Conservation (phyloP, 163 green algal species). For the Scenedesmus sp. region DNA sequence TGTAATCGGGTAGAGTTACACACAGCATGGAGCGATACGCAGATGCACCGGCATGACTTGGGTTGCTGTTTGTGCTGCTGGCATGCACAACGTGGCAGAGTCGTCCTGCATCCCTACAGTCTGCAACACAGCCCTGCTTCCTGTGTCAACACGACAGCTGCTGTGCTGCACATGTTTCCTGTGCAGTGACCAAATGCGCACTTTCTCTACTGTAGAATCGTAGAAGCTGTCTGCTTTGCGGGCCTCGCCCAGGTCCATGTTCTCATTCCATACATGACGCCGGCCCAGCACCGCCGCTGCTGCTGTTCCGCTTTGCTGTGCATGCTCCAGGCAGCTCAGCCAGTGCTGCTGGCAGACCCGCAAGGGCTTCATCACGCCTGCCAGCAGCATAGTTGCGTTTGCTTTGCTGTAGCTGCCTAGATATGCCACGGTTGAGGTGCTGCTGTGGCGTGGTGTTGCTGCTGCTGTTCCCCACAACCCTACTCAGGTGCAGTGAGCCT, state of each 20-base stretch:
- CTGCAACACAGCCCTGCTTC: neutral
- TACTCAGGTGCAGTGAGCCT: neutral
- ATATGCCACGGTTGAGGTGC: neutral
- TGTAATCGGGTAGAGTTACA: too few relatives aligned
- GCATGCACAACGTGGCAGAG: neutral
- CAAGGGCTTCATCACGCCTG: neutral
- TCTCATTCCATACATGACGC: slow-evolving; percentile 42
- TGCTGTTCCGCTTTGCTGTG: slow-evolving; percentile 1
- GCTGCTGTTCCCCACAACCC: neutral
- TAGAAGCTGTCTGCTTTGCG: slow-evolving; percentile 63
- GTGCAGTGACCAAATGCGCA: neutral
- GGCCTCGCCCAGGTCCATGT: slow-evolving; percentile 14
- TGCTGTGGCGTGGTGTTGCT: neutral
- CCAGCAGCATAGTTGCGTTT: neutral
- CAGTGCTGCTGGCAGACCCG: neutral
- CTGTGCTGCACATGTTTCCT: neutral
- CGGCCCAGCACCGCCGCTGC: neutral
- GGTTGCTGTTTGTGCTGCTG: too few relatives aligned
- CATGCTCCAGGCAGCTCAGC: neutral
- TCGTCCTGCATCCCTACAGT: neutral
- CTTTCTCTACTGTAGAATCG: slow-evolving; percentile 68
- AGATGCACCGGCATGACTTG: too few relatives aligned
- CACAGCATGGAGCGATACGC: too few relatives aligned
- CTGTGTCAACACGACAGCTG: neutral
- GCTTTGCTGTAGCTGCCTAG: neutral